These are phyloP conservation scores for Sarocladium strictum DNA, from an alignment of 2,329 filamentous ascomycete genomes.

Conservation along the genomic window DNA sequence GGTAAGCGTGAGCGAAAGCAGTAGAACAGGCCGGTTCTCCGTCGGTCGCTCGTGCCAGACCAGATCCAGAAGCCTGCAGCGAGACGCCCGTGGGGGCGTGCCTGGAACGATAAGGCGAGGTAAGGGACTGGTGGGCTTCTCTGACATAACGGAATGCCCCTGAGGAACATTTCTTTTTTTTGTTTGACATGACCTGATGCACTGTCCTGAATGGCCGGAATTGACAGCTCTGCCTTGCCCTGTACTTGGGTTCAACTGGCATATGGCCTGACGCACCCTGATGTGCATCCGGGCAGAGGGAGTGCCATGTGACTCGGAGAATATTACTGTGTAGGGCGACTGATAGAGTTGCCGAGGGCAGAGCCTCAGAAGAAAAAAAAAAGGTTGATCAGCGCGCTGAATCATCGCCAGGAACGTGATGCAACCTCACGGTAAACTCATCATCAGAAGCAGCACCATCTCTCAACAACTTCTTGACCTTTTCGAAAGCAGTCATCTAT, in stretches of 20 bases:
- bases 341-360: not conserved
- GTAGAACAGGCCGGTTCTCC: not conserved
- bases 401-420: conserved; percentile 5
- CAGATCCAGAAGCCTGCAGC: not conserved
- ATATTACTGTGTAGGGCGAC: not conserved
- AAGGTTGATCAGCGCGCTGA: not conserved
- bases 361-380: not conserved
- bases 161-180: no score
- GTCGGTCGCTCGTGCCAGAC: not conserved
- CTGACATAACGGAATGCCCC: no score
- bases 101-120: no score
- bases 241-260: not conserved
- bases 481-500: not conserved
- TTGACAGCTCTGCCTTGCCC: not conserved
- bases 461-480: no score
- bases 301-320: not conserved
- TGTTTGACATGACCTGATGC: not conserved
- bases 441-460: not conserved
- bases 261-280: not conserved
- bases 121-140: no score
- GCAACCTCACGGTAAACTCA: not conserved
- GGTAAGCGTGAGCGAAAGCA: not conserved
- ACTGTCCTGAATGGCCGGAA: not conserved
- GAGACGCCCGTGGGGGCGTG: conserved; percentile 6
- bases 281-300: not conserved